phyloP scores from a whole-genome alignment of 1,284 basidiomycete genomes.

The Trichosporon inkin region DNA sequence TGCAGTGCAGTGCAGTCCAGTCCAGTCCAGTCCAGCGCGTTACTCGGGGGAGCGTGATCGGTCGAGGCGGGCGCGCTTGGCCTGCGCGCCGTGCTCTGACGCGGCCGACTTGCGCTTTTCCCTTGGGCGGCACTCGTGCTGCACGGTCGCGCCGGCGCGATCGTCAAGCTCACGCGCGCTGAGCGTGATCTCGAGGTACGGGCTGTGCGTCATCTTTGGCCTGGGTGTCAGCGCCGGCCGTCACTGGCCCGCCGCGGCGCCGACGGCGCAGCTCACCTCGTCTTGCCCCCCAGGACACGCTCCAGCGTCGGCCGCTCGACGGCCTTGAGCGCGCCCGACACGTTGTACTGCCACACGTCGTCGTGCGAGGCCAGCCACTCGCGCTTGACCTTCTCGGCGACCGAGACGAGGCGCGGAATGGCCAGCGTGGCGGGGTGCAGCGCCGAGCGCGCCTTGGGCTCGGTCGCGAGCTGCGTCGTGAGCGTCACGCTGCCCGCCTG shows the following conservation, averaged over 20 bases:
- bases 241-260: not conserved
- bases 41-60: not conserved
- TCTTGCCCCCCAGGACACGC: slow-evolving; percentile 52
- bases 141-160: slow-evolving; percentile 39
- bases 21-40: no score
- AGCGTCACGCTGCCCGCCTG: no score
- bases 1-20: no score
- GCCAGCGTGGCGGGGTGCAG: slow-evolving; percentile 52
- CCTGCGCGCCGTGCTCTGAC: not conserved
- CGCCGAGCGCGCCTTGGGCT: slow-evolving; percentile 25
- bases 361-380: slow-evolving; percentile 55
- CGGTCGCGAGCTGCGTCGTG: slow-evolving; percentile 3
- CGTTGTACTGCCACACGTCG: slow-evolving; percentile 74
- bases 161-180: slow-evolving; percentile 56
- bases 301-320: slow-evolving; percentile 37
- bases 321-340: slow-evolving; percentile 56
- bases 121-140: slow-evolving; percentile 14
- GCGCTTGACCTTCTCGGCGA: slow-evolving; percentile 78
- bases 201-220: slow-evolving; percentile 60
- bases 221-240: slow-evolving; percentile 49
- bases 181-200: slow-evolving; percentile 71
- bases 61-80: not conserved
- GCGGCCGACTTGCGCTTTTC: slow-evolving; percentile 16
- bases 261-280: slow-evolving; percentile 57
- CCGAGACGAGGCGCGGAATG: slow-evolving; percentile 66